Conservation (phyloP, 1,139 yeast species). For the Nakaseomyces nivariensis region DNA sequence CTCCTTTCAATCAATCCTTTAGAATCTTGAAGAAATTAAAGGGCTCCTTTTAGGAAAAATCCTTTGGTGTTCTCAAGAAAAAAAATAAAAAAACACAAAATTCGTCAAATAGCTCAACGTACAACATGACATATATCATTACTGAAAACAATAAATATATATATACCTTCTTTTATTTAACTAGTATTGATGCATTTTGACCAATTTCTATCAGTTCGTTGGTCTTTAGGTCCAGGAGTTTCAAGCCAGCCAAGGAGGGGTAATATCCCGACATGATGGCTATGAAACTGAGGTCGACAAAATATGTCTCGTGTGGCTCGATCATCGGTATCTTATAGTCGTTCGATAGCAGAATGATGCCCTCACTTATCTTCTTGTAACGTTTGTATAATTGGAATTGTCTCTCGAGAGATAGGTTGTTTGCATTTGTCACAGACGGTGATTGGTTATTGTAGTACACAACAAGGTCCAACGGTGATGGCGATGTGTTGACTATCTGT, state of each 20-base stretch:
- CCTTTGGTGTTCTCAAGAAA: too few species aligned
- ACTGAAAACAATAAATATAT: neutral
- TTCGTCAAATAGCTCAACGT: neutral
- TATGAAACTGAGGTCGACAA: constrained; percentile 23
- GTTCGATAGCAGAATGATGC: constrained; percentile 26
- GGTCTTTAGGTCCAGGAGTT: constrained; percentile 25
- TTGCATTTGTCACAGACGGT: constrained; percentile 8
- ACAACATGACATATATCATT: neutral
- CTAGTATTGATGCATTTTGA: constrained; percentile 19
- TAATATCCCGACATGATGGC: constrained; percentile 27
- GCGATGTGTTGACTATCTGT: constrained; percentile 23
- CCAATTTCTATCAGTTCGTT: constrained; percentile 27
- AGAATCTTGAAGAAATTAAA: too few species aligned
- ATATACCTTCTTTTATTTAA: constrained; percentile 10
- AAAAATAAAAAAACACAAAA: too few species aligned
- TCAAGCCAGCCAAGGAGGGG: constrained; percentile 24
- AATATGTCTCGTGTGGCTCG: constrained; percentile 22
- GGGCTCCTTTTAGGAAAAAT: too few species aligned
- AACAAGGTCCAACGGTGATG: constrained; percentile 20
- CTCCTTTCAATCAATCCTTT: neutral
- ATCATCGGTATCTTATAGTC: constrained; percentile 27
- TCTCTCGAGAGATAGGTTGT: constrained; percentile 12
- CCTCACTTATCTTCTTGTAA: constrained; percentile 19
- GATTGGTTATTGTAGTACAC: constrained; percentile 21
- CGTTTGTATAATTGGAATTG: constrained; percentile 17